These are phyloP conservation scores for Rutstroemia sydowiana DNA, from an alignment of 2,329 filamentous ascomycete genomes.

Conservation along the genomic window DNA sequence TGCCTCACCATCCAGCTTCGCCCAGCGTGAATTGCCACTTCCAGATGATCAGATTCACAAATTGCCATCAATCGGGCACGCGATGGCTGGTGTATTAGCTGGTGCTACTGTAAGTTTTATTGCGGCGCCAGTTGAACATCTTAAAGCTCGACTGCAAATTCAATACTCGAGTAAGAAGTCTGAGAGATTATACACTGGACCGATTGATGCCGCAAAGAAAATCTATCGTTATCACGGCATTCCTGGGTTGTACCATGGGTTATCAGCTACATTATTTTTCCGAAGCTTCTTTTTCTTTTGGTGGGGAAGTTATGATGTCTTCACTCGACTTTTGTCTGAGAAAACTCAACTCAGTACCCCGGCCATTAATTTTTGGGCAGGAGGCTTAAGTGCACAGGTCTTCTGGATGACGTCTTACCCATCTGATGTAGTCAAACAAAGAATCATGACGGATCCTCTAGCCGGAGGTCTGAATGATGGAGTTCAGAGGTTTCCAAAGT, in stretches of 20 bases:
- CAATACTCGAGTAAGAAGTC: conserved; percentile 80
- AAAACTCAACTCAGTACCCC: conserved; percentile 67
- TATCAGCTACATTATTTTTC: conserved; percentile 80
- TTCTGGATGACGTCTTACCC: conserved; percentile 95
- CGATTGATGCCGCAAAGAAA: conserved; percentile 73
- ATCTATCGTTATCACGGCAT: conserved; percentile 67
- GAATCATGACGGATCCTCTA: conserved; percentile 91
- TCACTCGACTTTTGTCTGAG: conserved; percentile 60
- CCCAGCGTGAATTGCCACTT: conserved; percentile 12
- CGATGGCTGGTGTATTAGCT: conserved; percentile 77
- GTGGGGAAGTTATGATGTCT: conserved; percentile 92
- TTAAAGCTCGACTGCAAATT: conserved; percentile 89
- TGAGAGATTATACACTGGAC: conserved; percentile 74
- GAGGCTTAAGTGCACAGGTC: conserved; percentile 83
- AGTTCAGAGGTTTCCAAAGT: conserved; percentile 59
- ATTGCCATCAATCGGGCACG: conserved; percentile 74
- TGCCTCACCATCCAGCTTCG: conserved; percentile 24
- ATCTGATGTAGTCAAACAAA: conserved; percentile 88
- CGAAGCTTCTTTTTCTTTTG: conserved; percentile 94
- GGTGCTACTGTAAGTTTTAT: conserved; percentile 88
- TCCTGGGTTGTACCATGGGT: conserved; percentile 74
- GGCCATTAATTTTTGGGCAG: conserved; percentile 93
- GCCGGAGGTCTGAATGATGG: conserved; percentile 63
- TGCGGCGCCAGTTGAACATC: conserved; percentile 87
- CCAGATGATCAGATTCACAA: conserved; percentile 35